A percentile compares a stretch with the other conserved stretches of the same genome.
phyloP scores from a whole-genome alignment of 2,329 filamentous ascomycete species.

The Waltergamsia citrina region DNA sequence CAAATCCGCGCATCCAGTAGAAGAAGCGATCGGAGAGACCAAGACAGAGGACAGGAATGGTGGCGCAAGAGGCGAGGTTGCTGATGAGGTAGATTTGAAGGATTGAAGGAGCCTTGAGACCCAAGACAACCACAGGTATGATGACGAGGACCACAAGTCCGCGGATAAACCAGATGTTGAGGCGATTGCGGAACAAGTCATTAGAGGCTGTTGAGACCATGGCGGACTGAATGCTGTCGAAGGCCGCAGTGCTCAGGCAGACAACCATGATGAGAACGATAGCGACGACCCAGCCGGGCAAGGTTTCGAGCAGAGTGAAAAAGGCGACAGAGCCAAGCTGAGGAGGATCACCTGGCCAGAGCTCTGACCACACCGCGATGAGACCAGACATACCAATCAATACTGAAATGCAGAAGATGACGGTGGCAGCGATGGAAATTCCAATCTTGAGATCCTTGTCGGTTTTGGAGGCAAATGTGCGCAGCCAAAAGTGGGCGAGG shows the following conservation, averaged over 20 bases:
- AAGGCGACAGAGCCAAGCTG: slow-evolving; percentile 57
- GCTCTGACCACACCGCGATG: slow-evolving; percentile 70
- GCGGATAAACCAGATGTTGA: slow-evolving; percentile 68
- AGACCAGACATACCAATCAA: slow-evolving; percentile 66
- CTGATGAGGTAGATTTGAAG: slow-evolving; percentile 78
- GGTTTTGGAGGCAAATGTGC: slow-evolving; percentile 70
- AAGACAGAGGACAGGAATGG: slow-evolving; percentile 66
- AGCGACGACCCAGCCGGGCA: slow-evolving; percentile 75
- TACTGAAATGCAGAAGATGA: slow-evolving; percentile 59
- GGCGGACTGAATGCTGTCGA: slow-evolving; percentile 72
- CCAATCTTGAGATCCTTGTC: slow-evolving; percentile 73
- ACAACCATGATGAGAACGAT: slow-evolving; percentile 76
- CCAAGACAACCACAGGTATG: slow-evolving; percentile 64
- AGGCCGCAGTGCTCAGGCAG: slow-evolving; percentile 65
- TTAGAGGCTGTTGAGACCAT: slow-evolving; percentile 82
- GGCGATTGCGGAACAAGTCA: slow-evolving; percentile 74
- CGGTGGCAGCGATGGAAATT: slow-evolving; percentile 55
- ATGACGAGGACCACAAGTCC: slow-evolving; percentile 61
- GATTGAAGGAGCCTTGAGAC: slow-evolving; percentile 63
- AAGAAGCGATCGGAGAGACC: slow-evolving; percentile 61
- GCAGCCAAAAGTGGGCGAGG: slow-evolving; percentile 74
- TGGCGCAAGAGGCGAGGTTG: slow-evolving; percentile 67
- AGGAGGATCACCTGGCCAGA: slow-evolving; percentile 53
- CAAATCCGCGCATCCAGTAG: slow-evolving; percentile 73
- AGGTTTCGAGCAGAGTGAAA: slow-evolving; percentile 62